Percentiles rank a stretch among this genome's conserved stretches.
These are phyloP conservation scores for Suillus variegatus DNA, from an alignment of 768 basidiomycete genomes.

Conservation along the genomic window DNA sequence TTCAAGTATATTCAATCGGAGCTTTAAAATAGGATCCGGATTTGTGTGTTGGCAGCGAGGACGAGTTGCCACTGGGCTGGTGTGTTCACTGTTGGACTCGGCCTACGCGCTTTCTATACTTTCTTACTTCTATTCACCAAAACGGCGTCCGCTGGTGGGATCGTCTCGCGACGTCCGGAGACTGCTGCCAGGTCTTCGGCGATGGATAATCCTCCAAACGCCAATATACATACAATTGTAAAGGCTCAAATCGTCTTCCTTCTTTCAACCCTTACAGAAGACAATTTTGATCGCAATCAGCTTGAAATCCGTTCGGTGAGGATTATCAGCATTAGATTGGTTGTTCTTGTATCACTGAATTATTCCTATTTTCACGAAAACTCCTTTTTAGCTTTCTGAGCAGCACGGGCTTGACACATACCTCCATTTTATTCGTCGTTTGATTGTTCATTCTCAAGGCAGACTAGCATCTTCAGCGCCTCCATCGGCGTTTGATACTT, in stretches of 20 bases:
- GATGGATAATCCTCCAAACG: conserved; percentile 83
- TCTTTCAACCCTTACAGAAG: conserved; percentile 93
- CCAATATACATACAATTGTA: conserved; percentile 90
- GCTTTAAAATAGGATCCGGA: conserved; percentile 15
- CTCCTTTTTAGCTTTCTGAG: conserved; percentile 76
- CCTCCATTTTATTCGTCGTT: conserved; percentile 94
- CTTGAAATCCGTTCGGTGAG: conserved; percentile 92
- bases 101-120: conserved; percentile 37
- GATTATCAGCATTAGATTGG: conserved; percentile 22
- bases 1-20: conserved; percentile 17
- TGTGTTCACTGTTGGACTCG: conserved; percentile 22
- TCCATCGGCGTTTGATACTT: conserved; percentile 72
- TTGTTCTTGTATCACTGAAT: conserved; percentile 11
- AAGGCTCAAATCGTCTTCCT: conserved; percentile 98
- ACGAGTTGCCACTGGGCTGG: conserved; percentile 30
- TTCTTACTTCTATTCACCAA: conserved; percentile 37
- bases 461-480: conserved; percentile 61
- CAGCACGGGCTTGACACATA: conserved; percentile 97
- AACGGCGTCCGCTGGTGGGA: conserved; percentile 75
- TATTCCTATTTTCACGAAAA: conserved; percentile 15
- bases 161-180: conserved; percentile 69
- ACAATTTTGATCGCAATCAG: conserved; percentile 94
- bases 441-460: conserved; percentile 85
- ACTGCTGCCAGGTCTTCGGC: conserved; percentile 76
- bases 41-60: conserved; percentile 14